phyloP scores from a whole-genome alignment of 2,329 filamentous ascomycete species.

The Trichoderma endophyticum region DNA sequence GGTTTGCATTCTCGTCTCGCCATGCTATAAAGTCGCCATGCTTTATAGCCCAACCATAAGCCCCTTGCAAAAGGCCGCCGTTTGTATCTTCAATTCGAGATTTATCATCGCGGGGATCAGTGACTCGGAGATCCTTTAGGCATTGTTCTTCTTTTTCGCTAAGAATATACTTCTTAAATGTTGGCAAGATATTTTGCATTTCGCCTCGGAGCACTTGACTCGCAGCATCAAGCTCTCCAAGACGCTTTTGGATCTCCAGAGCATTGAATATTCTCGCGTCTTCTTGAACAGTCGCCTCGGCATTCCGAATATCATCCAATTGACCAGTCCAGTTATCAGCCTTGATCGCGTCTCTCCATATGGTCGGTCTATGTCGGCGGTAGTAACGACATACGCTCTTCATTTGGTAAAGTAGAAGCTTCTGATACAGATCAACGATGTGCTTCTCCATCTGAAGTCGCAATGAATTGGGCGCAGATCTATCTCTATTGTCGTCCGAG shows the following conservation, averaged over 20 bases:
- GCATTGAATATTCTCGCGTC: background rate
- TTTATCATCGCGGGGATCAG: conserved; percentile 34
- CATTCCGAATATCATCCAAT: background rate
- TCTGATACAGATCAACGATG: background rate
- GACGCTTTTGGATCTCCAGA: background rate
- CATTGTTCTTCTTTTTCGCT: conserved; percentile 14
- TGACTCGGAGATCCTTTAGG: conserved; percentile 24
- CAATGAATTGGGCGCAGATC: background rate
- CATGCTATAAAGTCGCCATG: conserved; percentile 25
- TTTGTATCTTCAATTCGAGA: conserved; percentile 34
- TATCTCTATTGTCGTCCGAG: background rate
- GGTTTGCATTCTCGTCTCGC: conserved; percentile 12
- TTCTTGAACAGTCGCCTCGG: background rate
- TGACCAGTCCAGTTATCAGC: background rate
- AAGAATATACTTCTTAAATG: background rate
- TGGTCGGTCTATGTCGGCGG: background rate
- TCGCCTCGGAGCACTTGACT: background rate
- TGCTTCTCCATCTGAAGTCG: background rate
- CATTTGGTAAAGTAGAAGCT: background rate
- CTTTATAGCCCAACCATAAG: conserved; percentile 35
- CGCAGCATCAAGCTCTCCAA: background rate
- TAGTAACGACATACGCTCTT: background rate
- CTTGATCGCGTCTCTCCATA: background rate
- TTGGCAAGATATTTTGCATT: background rate
- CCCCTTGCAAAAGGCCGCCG: conserved; percentile 32